Conservation (phyloP, 164 flowering plant genomes). For the Piper longum region DNA sequence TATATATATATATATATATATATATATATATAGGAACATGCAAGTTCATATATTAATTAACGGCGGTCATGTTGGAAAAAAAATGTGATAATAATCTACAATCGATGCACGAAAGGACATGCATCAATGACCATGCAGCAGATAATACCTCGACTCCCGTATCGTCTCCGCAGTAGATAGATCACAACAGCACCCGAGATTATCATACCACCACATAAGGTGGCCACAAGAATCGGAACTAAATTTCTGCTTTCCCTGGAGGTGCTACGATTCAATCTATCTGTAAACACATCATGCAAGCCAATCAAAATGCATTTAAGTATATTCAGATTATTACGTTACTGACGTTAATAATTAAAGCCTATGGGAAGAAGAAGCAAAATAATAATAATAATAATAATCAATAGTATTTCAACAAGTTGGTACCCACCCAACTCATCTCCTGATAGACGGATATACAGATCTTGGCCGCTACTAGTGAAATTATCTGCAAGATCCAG, state of each 20-base stretch:
- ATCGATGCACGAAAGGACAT: too few relatives aligned
- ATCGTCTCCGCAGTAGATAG: background rate
- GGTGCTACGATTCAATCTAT: background rate
- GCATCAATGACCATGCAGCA: too few relatives aligned
- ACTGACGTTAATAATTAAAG: too few relatives aligned
- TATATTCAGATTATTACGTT: background rate
- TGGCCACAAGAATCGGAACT: background rate
- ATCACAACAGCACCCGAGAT: background rate
- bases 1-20: too few relatives aligned
- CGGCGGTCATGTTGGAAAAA: background rate
- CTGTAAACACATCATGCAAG: background rate
- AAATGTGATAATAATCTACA: background rate
- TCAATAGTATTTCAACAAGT: background rate
- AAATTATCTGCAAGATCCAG: background rate
- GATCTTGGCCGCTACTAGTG: background rate
- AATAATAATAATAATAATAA: background rate
- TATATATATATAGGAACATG: too few relatives aligned
- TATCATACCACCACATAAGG: background rate
- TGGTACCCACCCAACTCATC: conserved; percentile 1
- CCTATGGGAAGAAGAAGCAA: background rate
- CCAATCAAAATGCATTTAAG: background rate
- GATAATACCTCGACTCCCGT: background rate
- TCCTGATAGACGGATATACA: conserved; percentile 4
- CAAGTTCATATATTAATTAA: too few relatives aligned
- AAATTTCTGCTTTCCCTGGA: background rate